Evolutionary conservation across 1,284 basidiomycete species (phyloP), one percentile per base, ranked within the genome.

Genomic region (Apiotrichum mycotoxinovorans): DNA sequence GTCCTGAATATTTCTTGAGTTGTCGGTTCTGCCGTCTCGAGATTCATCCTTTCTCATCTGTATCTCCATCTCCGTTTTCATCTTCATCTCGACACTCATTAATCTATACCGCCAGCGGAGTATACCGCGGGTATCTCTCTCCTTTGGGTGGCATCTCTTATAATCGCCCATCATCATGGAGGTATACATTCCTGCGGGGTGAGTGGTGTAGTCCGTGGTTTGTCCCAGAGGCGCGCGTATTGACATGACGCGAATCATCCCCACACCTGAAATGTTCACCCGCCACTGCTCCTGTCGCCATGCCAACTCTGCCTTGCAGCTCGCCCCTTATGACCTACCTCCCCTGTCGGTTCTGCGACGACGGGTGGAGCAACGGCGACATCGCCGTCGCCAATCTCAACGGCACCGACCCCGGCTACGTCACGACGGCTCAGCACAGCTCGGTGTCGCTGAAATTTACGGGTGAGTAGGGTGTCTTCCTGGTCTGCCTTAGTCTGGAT

Each of bases 281-380:
- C 34, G 34, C 45, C 18, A n/a, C 12, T 34, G 26, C 26, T 34
- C 34, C 35, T 25, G 9, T 38, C 4, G 17, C 17, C 15, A 9
- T 50, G 9, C 37, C 38, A 14, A 23, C 26, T 22, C 17, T n/a
- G 4, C 22, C 30, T 17, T 26, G 22, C 60, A 71, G 69, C 48
- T 70, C 70, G 7, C 67, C 71, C 11, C 49, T 69, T 7, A 60
- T 73, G 52, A 23, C 30, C 2, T 71, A 68, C 51, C 34, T 38
- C n/a, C 69, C 71, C 27, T 70, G 69, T 49, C 65, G 58, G n/a
- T 45, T 40, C n/a, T 71, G 70, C 49, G 45, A 54, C 33, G 52
- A 17, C 45, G 54, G 51, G 10, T 46, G 38, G 42, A 47, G 14
- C 22, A 27, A 4, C n/a, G 7, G 45, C 47, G 14, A 38, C 51